phyloP scores from a whole-genome alignment of 116 monocot species.

The Thalassia testudinum region DNA sequence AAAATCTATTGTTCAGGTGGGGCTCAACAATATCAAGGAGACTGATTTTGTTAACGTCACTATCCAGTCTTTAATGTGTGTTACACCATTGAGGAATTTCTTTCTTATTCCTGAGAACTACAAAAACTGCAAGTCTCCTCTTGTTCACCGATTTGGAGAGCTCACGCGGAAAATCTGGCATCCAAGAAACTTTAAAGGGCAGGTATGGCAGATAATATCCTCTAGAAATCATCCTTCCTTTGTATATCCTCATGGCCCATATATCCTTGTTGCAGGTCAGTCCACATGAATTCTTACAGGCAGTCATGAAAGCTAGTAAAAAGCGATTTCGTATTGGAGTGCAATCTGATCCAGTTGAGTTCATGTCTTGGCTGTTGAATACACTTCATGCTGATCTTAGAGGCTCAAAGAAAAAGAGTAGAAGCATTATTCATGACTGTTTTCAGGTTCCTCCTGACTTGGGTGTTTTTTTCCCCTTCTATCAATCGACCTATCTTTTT shows the following conservation, averaged over 20 bases:
- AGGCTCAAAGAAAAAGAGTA: slow-evolving; percentile 61
- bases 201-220: slow-evolving; percentile 25
- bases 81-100: slow-evolving; percentile 91
- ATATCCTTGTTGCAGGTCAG: slow-evolving; percentile 53
- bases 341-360: slow-evolving; percentile 97
- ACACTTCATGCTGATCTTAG: slow-evolving; percentile 72
- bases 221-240: background rate
- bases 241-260: background rate
- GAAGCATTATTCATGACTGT: slow-evolving; percentile 81
- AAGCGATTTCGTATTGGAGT: slow-evolving; percentile 92
- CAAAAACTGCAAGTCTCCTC: slow-evolving; percentile 68
- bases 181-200: slow-evolving; percentile 93
- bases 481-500: slow-evolving; percentile 2
- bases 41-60: slow-evolving; percentile 99
- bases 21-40: slow-evolving; percentile 96
- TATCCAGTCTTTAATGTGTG: slow-evolving; percentile 92
- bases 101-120: slow-evolving; percentile 97
- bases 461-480: slow-evolving; percentile 2
- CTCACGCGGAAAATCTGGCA: slow-evolving; percentile 95
- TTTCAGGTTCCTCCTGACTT: slow-evolving; percentile 53
- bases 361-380: slow-evolving; percentile 97
- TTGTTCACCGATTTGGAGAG: slow-evolving; percentile 95
- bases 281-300: slow-evolving; percentile 95
- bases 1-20: slow-evolving; percentile 36
- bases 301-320: slow-evolving; percentile 92